Conservation (phyloP, 2,329 filamentous ascomycete genomes). For the Apiospora kogelbergensis region DNA sequence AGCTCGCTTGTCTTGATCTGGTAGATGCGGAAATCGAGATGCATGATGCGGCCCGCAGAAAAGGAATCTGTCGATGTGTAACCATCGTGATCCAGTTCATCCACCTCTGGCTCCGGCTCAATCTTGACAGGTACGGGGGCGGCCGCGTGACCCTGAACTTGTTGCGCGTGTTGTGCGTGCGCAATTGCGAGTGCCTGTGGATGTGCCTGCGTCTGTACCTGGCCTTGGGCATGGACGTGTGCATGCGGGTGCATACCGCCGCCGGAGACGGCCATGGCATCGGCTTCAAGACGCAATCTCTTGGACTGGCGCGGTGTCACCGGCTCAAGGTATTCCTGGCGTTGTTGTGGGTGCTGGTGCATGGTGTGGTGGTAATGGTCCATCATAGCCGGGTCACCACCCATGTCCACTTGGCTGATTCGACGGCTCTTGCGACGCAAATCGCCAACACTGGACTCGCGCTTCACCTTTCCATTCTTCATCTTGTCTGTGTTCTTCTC, state of each 20-base stretch:
- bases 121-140: neutral
- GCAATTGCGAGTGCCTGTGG: neutral
- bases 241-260: neutral
- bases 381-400: slow-evolving; percentile 20
- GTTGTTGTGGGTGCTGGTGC: slow-evolving; percentile 15
- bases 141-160: neutral
- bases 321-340: slow-evolving; percentile 26
- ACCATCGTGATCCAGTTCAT: slow-evolving; percentile 45
- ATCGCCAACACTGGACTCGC: slow-evolving; percentile 19
- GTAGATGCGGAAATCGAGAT: slow-evolving; percentile 51
- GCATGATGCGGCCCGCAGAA: slow-evolving; percentile 43
- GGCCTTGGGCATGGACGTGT: neutral
- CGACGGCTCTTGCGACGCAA: slow-evolving; percentile 27
- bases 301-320: slow-evolving; percentile 29
- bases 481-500: slow-evolving; percentile 37
- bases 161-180: neutral
- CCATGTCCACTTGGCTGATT: slow-evolving; percentile 29
- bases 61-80: slow-evolving; percentile 54
- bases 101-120: slow-evolving; percentile 23
- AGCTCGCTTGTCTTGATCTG: slow-evolving; percentile 50
- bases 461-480: slow-evolving; percentile 32
- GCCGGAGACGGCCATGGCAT: neutral
- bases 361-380: slow-evolving; percentile 14
- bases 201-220: neutral
- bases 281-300: slow-evolving; percentile 28